Conservation (phyloP, 345 rosid species). For the Arabis hirsuta region DNA sequence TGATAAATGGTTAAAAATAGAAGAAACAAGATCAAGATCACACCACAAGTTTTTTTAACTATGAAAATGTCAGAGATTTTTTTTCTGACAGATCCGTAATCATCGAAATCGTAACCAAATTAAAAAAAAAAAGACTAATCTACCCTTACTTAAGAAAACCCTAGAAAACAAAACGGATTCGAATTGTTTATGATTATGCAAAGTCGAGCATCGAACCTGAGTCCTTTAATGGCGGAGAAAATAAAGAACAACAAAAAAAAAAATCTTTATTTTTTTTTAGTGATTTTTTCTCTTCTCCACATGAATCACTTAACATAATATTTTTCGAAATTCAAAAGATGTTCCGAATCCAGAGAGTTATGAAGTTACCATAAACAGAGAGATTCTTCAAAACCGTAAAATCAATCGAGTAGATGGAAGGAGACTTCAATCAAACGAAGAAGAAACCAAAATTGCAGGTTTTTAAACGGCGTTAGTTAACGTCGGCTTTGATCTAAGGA, state of each 20-base stretch:
- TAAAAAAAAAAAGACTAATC: conserved; percentile 34
- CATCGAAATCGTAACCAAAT: conserved; percentile 3
- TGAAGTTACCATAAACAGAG: conserved; percentile 44
- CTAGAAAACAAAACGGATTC: not conserved
- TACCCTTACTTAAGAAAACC: conserved; percentile 39
- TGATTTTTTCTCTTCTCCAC: not conserved
- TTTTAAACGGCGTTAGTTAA: conserved; percentile 32
- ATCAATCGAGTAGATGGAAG: conserved; percentile 1
- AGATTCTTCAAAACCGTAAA: conserved; percentile 14
- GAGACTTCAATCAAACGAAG: conserved; percentile 18
- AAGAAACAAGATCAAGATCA: conserved; percentile 37
- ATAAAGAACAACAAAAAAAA: not conserved
- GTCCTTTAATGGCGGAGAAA: conserved; percentile 9
- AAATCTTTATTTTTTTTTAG: not conserved
- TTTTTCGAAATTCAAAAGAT: conserved; percentile 17
- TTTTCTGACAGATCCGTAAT: conserved; percentile 44
- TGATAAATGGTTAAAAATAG: conserved; percentile 34
- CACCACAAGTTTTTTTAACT: conserved; percentile 2
- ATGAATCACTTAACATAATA: not conserved
- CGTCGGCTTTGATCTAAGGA: conserved; percentile 1
- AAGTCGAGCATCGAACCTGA: conserved; percentile 21
- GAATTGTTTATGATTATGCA: no score
- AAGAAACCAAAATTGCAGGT: not conserved
- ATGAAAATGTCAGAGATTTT: conserved; percentile 35
- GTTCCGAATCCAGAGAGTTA: conserved; percentile 21